Evolutionary conservation across 352 stramenopile species (phyloP), one percentile per base, ranked within the genome.

Genomic region (Phytophthora sp.): DNA sequence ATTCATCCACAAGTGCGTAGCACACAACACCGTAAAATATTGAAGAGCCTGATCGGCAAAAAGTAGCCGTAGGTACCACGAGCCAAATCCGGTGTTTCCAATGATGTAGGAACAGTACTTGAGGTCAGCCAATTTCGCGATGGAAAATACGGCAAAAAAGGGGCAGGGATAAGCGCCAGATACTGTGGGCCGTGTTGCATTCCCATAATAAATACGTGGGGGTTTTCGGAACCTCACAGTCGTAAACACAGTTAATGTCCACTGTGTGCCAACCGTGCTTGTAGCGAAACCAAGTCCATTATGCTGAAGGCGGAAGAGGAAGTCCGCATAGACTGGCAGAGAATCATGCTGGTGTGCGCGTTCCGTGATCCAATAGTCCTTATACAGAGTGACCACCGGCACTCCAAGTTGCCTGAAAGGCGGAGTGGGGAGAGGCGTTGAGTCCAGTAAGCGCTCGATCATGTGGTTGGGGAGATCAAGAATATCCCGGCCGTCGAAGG

Each of bases 1-100:
- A 24, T 60, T 39, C 7, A 60, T 46, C 41, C 50, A 67, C 30
- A 67, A 30, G 15, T 55, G 0, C 42, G 41, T 8, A 60, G n/a
- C 4, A 60, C 13, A 21, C 35, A 45, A 23, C 41, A 54, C 2
- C 39, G 29, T 33, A 63, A 2, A 39, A 57, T 18, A 15, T 51
- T 56, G 45, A 64, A 57, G n/a, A 64, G 23, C 26, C 33, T 23
- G 35, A 52, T 11, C 6, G 35, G 57, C 5, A 38, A 3, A 6
- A 0, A 12, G 7, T 11, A 36, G n/a, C 47, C 33, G 46, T 35
- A 52, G 18, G 21, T 23, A 30, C 15, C 16, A 53, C 20, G 24
- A 27, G 23, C 3, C 29, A 24, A n/a, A 18, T n/a, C n/a, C 3
- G 27, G 31, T 23, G 24, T 29, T 33, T 31, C 41, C 7, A 54